Percentiles rank a stretch among this genome's conserved stretches.
Evolutionary conservation across 768 basidiomycete species (phyloP).

Genomic region (Jaapia argillacea): DNA sequence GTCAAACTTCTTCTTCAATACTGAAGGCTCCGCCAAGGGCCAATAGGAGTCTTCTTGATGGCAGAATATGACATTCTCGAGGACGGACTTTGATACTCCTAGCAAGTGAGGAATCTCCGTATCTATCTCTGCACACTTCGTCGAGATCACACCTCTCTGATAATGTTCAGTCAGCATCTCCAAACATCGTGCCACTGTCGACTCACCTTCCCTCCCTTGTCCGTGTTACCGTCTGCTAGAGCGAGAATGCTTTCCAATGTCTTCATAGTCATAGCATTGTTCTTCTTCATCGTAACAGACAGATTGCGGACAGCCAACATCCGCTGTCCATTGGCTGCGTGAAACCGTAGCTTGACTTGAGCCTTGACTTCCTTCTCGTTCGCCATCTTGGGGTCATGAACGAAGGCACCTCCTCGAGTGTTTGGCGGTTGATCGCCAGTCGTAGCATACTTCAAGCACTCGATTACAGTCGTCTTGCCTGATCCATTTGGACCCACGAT

Average conservation of each 20-base stretch:
- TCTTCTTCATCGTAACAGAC: slow-evolving; percentile 91
- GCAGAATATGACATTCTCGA: slow-evolving; percentile 99
- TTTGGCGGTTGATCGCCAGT: slow-evolving; percentile 98
- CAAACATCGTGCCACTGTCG: neutral
- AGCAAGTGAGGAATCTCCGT: slow-evolving; percentile 85
- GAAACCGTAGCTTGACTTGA: slow-evolving; percentile 91
- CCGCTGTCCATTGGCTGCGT: slow-evolving; percentile 76
- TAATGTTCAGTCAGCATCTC: neutral
- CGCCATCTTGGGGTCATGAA: slow-evolving; percentile 99
- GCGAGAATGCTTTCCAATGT: slow-evolving; percentile 89
- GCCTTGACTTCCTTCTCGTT: slow-evolving; percentile 99
- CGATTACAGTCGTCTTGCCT: slow-evolving; percentile 98
- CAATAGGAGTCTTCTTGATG: slow-evolving; percentile 99
- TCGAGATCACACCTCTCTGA: slow-evolving; percentile 85
- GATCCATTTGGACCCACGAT: slow-evolving; percentile 98
- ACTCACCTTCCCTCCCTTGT: slow-evolving; percentile 70
- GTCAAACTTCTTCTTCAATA: slow-evolving; percentile 97
- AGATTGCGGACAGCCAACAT: slow-evolving; percentile 90
- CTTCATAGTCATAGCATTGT: slow-evolving; percentile 84
- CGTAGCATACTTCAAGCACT: slow-evolving; percentile 98
- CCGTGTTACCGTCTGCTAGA: slow-evolving; percentile 52
- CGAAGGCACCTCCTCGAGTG: slow-evolving; percentile 95
- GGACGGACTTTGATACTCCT: slow-evolving; percentile 95
- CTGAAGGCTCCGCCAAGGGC: slow-evolving; percentile 87
- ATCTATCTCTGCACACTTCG: slow-evolving; percentile 97